phyloP scores from a whole-genome alignment of 345 rosid species.

The Populus pruinosa region DNA sequence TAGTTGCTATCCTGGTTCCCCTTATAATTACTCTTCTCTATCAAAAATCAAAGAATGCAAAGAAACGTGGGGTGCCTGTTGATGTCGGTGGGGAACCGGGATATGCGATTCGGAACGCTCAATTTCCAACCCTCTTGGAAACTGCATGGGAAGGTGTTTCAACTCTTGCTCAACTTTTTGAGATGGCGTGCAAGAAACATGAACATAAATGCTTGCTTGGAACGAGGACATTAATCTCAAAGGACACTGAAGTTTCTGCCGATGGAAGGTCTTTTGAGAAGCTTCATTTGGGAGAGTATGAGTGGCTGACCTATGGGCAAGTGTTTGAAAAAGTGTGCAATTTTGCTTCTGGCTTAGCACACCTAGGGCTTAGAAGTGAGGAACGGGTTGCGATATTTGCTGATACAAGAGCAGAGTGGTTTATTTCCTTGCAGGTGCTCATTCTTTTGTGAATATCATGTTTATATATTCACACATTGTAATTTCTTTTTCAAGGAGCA shows the following conservation, averaged over 20 bases:
- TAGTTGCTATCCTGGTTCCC: constrained; percentile 69
- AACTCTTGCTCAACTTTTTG: constrained; percentile 89
- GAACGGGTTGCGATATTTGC: constrained; percentile 95
- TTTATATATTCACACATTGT: not conserved
- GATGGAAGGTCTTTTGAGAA: constrained; percentile 87
- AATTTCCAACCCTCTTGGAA: constrained; percentile 48
- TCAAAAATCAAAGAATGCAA: constrained; percentile 50
- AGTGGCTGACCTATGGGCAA: constrained; percentile 68
- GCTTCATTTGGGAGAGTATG: constrained; percentile 89
- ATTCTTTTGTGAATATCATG: not conserved
- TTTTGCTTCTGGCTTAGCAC: constrained; percentile 83
- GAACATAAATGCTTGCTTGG: constrained; percentile 62
- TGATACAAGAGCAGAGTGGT: constrained; percentile 96
- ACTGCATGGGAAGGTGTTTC: constrained; percentile 73
- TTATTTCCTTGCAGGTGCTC: constrained; percentile 83
- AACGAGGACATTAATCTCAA: constrained; percentile 63
- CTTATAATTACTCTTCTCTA: constrained; percentile 58
- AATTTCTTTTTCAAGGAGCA: not conserved
- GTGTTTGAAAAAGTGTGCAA: constrained; percentile 59
- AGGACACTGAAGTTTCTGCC: constrained; percentile 51
- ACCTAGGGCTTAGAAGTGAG: constrained; percentile 59
- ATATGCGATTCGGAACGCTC: constrained; percentile 57
- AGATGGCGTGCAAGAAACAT: constrained; percentile 62
- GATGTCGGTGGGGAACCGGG: constrained; percentile 89
- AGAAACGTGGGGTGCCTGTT: constrained; percentile 70